phyloP scores from a whole-genome alignment of 441 rosid species.

The Erodium trifolium region DNA sequence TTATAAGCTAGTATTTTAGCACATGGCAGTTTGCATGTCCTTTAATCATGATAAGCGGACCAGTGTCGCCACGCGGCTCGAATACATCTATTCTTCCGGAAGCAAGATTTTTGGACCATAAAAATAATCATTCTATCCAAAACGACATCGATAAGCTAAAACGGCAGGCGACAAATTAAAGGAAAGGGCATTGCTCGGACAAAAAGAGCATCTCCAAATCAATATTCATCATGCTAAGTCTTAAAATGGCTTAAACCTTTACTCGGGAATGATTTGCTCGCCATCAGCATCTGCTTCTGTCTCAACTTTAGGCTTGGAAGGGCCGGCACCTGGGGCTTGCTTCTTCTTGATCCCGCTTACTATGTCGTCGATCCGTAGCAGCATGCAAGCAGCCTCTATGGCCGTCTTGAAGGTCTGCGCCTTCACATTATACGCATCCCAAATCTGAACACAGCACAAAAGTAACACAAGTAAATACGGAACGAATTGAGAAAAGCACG shows the following conservation, averaged over 20 bases:
- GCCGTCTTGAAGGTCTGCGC: conserved; percentile 27
- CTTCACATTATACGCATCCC: conserved; percentile 28
- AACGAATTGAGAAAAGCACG: neutral
- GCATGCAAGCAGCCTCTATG: conserved; percentile 28
- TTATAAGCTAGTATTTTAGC: neutral
- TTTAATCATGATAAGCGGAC: neutral
- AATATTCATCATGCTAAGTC: too few relatives aligned
- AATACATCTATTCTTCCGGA: too few relatives aligned
- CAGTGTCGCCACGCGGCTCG: too few relatives aligned
- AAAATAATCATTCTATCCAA: too few relatives aligned
- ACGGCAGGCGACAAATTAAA: neutral
- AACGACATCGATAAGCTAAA: neutral
- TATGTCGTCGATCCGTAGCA: conserved; percentile 25
- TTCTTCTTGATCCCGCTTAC: conserved; percentile 27
- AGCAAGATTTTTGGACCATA: too few relatives aligned
- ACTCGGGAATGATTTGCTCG: conserved; percentile 25
- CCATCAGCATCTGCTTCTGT: conserved; percentile 21
- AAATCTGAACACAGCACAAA: conserved; percentile 15
- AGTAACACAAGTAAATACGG: neutral
- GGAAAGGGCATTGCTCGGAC: too few relatives aligned
- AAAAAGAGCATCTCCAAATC: too few relatives aligned
- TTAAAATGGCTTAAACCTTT: too few relatives aligned
- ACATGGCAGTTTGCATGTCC: neutral
- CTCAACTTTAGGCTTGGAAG: conserved; percentile 19
- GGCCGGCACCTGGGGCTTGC: conserved; percentile 21